Evolutionary conservation across 1,139 yeast genomes (phyloP), one percentile per base, ranked within the genome.

Genomic region (Taphrina betulina): DNA sequence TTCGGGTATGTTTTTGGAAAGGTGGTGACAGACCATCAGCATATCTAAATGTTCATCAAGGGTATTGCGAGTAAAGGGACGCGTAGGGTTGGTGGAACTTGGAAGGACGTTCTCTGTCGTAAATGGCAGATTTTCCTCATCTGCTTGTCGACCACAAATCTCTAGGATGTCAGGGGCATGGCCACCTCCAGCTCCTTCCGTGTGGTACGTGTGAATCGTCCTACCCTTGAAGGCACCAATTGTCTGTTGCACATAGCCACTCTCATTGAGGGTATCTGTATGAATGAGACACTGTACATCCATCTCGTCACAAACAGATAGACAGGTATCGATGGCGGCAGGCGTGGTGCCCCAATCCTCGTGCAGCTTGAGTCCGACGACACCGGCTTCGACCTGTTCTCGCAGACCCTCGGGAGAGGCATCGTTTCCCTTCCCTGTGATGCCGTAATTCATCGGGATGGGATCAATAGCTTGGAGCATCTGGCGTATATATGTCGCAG

Each of bases 301-400:
- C 58, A 45, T 57, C 23, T 57, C 60, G 24, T 57, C 60, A 38
- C 60, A 57, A 24, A 57, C 52, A 5, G 36, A 23, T 17, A 57
- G 40, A 34, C 60, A 57, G 16, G 33, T 41, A 24, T 57, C 58
- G 20, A 57, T 57, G 8, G 51, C 56, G 5, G 60, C 58, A 2
- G 60, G 60, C 10, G 60, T 57, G n/a, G 58, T 46, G 29, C 60
- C 60, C 60, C 60, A 57, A 22, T 57, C 60, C 28, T 57, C 60
- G 24, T 57, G 60, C 5, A 57, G 43, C 24, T 57, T 57, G 31
- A 57, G 44, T 5, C 60, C 60, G 14, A 53, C 45, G 22, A 48
- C 50, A 12, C 60, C 60, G 12, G 60, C 60, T 14, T 42, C 45
- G 12, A 54, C 43, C 48, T 57, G 60, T 17, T 54, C 58, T 3